Evolutionary conservation across 441 rosid genomes (phyloP).

Genomic region (Isatis lusitanica): DNA sequence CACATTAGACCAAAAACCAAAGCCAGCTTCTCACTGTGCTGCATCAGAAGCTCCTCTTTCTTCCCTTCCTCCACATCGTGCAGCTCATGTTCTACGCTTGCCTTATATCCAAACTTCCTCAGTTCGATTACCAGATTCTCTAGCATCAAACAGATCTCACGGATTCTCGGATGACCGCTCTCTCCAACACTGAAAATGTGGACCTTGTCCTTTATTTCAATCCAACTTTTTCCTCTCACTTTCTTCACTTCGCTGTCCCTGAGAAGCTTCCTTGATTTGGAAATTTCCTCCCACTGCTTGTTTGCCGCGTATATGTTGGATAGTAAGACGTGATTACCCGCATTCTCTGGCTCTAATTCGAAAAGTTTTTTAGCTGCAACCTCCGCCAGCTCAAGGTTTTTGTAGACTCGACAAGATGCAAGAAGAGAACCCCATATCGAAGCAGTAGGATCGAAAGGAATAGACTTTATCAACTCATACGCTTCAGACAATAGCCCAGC

Average conservation of each 20-base stretch:
- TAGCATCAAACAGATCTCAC: conserved; percentile 50
- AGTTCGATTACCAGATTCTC: conserved; percentile 50
- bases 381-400: conserved; percentile 64
- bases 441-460: conserved; percentile 68
- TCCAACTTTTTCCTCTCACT: conserved; percentile 80
- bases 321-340: conserved; percentile 70
- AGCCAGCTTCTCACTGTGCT: conserved; percentile 66
- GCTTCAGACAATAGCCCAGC: conserved; percentile 69
- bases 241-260: conserved; percentile 57
- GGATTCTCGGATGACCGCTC: conserved; percentile 53
- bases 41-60: conserved; percentile 59
- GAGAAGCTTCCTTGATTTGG: conserved; percentile 54
- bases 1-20: conserved; percentile 52
- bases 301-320: conserved; percentile 65
- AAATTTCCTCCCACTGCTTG: conserved; percentile 65
- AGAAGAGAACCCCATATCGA: conserved; percentile 83
- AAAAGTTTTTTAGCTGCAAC: conserved; percentile 67
- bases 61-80: conserved; percentile 58
- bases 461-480: conserved; percentile 47
- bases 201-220: conserved; percentile 63
- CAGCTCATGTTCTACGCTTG: conserved; percentile 48
- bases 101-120: conserved; percentile 53
- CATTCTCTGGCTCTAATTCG: conserved; percentile 69
- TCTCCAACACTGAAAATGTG: conserved; percentile 69
- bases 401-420: conserved; percentile 63